Base-by-base conservation (phyloP, 306 rosid species). In the Glycine tomentella region DNA sequence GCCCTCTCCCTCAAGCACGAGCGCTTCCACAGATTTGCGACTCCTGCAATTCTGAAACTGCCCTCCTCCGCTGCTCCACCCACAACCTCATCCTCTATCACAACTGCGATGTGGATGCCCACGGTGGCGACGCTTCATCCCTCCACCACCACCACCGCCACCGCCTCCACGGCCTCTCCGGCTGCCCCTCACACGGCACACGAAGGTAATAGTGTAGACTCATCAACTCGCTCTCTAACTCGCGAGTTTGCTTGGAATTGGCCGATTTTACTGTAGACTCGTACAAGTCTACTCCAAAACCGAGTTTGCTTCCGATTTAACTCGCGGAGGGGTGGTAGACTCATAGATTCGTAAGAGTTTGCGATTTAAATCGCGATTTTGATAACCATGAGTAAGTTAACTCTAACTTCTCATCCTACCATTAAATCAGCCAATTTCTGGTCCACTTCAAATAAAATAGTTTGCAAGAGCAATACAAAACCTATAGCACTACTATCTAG, bases 1-100 rank as follows among this genome's bases (percentile, higher is more conserved):
- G 80, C 88, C 0, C 86, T 89, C 33, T 87, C 92, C 14, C 83
- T 87, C 61, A 89, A 80, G 78, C 92, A 89, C 87, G 76, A 83
- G 11, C 87, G 90, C 7, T 77, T 1, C 50, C n/a, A n/a, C 86
- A 66, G 71, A 82, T 89, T 57, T 89, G 86, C 46, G 75, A 80
- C 52, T 70, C 55, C 75, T 84, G 90, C 59, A 10, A 68, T 6
- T 38, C 10, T 82, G 83, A 84, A 50, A 58, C 78, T 45, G 82
- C 88, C 17, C 81, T 63, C 69, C n/a, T n/a, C n/a, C n/a, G n/a
- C n/a, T n/a, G n/a, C n/a, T n/a, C n/a, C n/a, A n/a, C n/a, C n/a
- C n/a, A 81, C 68, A 81, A 76, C 38, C 83, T 86, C 71, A 52
- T 74, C 36, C 83, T 83, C 15, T 88, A 90, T 64, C 74, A 40